A percentile compares a stretch with the other conserved stretches of the same genome.
phyloP scores from a whole-genome alignment of 2,329 filamentous ascomycete genomes.

The Talaromyces sp. region DNA sequence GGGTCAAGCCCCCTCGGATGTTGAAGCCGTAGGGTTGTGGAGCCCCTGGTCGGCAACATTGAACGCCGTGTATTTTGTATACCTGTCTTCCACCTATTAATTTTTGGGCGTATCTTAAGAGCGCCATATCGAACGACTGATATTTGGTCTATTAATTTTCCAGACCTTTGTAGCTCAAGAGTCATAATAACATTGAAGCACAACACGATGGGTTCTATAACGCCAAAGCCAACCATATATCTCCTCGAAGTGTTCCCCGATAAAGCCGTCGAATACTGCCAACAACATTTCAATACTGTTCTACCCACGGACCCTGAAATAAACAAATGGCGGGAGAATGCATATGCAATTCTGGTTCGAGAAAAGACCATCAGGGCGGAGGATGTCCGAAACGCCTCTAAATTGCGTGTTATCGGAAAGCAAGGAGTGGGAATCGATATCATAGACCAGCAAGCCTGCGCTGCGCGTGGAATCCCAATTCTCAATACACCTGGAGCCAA shows the following conservation, averaged over 20 bases:
- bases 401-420: conserved; percentile 42
- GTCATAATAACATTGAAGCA: no score
- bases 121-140: no score
- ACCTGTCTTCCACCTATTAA: no score
- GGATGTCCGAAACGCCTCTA: conserved; percentile 32
- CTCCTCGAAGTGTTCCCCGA: conserved; percentile 38
- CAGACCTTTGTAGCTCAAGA: no score
- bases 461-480: conserved; percentile 36
- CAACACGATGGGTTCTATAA: not conserved
- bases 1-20: no score
- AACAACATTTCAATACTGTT: conserved; percentile 37
- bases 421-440: conserved; percentile 47
- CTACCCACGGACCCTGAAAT: conserved; percentile 29
- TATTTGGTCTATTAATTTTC: no score
- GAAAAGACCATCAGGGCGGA: conserved; percentile 33
- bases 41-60: no score
- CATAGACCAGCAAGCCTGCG: conserved; percentile 39
- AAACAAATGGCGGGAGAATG: conserved; percentile 38
- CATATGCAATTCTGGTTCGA: conserved; percentile 36
- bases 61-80: no score
- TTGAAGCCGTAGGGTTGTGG: no score
- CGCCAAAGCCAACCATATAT: conserved; percentile 35
- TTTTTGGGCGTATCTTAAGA: no score
- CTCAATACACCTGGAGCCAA: conserved; percentile 47
- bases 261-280: conserved; percentile 28